Evolutionary conservation across 164 flowering plant genomes (phyloP).

Genomic region (Stephania yunnanensis): DNA sequence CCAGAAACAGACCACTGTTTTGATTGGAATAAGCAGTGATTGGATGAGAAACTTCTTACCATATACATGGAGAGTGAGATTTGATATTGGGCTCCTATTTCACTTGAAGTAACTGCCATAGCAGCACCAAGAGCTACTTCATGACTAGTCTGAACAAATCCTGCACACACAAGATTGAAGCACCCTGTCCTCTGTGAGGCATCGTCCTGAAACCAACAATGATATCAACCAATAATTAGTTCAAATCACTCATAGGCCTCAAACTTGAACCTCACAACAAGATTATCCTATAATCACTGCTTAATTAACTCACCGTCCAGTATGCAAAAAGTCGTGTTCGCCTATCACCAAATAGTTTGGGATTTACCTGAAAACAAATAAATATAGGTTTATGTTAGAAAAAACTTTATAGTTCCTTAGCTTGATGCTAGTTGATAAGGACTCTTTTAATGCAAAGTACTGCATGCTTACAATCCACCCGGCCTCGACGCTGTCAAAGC

Average conservation of each 20-base stretch:
- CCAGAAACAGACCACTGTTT: neutral
- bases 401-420: neutral
- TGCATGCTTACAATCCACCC: conserved; percentile 49
- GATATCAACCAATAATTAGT: neutral
- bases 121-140: conserved; percentile 53
- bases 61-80: conserved; percentile 29
- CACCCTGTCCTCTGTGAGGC: conserved; percentile 40
- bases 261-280: neutral
- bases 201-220: conserved; percentile 28
- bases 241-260: neutral
- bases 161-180: conserved; percentile 51
- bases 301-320: conserved; percentile 44
- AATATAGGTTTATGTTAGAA: neutral
- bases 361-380: conserved; percentile 40
- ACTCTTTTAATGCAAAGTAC: neutral
- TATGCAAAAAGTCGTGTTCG: conserved; percentile 39
- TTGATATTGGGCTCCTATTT: conserved; percentile 19
- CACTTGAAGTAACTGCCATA: conserved; percentile 15
- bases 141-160: conserved; percentile 47
- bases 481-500: conserved; percentile 23
- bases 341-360: conserved; percentile 45
- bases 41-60: conserved; percentile 21
- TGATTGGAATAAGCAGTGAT: neutral
- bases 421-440: neutral
- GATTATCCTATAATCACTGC: neutral